phyloP scores from a whole-genome alignment of 148 eudicot genomes.

The Vaccinium myrtillus region DNA sequence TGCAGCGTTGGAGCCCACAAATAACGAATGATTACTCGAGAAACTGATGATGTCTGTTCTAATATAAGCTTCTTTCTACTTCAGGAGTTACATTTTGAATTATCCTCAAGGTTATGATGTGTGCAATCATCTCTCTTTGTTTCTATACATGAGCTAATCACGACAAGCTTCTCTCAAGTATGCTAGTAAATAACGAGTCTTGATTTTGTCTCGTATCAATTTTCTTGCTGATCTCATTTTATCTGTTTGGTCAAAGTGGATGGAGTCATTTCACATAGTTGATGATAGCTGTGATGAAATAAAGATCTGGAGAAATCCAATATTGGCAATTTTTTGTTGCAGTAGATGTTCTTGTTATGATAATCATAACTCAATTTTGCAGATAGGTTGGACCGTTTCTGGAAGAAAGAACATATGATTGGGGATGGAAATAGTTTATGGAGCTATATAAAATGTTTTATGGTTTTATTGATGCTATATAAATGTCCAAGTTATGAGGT shows the following conservation, averaged over 20 bases:
- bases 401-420: constrained; percentile 94
- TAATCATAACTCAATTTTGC: constrained; percentile 14
- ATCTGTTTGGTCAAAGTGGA: constrained; percentile 33
- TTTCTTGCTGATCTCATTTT: not conserved
- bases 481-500: constrained; percentile 85
- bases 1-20: no score
- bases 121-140: no score
- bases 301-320: constrained; percentile 84
- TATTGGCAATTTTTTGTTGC: not conserved
- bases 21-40: no score
- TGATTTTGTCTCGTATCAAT: no score
- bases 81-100: no score
- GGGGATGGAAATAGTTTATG: constrained; percentile 39
- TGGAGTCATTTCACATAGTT: constrained; percentile 98
- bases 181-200: no score
- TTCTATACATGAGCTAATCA: no score
- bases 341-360: not conserved
- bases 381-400: constrained; percentile 87
- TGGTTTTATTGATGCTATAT: constrained; percentile 76
- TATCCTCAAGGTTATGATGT: no score
- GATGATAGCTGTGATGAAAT: constrained; percentile 83
- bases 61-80: no score
- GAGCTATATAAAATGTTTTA: constrained; percentile 32
- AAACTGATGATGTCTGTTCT: no score
- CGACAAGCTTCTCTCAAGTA: no score